Conservation (phyloP, 306 rosid genomes). For the Pterocarpus macrocarpus region DNA sequence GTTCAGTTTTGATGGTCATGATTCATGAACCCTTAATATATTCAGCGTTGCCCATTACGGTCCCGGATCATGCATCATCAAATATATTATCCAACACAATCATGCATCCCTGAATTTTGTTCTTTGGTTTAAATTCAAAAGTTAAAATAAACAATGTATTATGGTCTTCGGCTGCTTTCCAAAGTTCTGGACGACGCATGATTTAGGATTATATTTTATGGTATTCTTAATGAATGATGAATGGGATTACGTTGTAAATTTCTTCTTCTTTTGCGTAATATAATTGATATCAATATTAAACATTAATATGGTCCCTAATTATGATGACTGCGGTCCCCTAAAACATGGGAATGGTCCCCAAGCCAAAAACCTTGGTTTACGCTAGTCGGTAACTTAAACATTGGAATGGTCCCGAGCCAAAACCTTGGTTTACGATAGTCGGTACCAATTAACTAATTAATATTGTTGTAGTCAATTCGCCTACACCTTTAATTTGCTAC, state of each 20-base stretch:
- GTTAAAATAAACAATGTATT: neutral
- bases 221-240: neutral
- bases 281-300: conserved; percentile 23
- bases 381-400: too few species aligned
- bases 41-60: too few species aligned
- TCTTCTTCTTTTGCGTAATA: neutral
- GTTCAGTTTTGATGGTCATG: neutral
- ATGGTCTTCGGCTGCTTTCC: neutral
- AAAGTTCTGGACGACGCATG: neutral
- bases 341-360: conserved; percentile 14
- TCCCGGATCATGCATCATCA: neutral
- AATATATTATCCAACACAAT: neutral
- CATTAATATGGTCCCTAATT: conserved; percentile 42
- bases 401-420: too few species aligned
- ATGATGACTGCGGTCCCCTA: conserved; percentile 23
- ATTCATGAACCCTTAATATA: neutral
- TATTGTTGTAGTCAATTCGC: neutral
- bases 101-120: neutral
- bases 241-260: neutral
- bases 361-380: neutral
- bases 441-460: neutral
- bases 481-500: neutral
- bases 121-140: too few species aligned
- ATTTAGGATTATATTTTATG: neutral
- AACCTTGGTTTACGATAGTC: too few species aligned